phyloP scores from a whole-genome alignment of 257 asterid species.

The Solanum chaucha region DNA sequence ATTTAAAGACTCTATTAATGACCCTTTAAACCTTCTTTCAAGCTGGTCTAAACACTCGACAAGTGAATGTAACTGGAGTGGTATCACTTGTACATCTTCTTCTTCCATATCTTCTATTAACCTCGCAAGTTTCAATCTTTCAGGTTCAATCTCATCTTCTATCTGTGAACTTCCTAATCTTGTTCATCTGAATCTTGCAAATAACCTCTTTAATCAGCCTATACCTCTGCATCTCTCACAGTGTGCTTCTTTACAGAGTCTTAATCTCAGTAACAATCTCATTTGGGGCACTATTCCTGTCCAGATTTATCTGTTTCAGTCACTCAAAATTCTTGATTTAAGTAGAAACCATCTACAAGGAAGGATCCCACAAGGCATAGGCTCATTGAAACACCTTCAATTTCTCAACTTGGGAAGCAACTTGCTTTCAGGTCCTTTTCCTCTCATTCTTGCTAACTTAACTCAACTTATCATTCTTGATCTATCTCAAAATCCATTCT shows the following conservation, averaged over 20 bases:
- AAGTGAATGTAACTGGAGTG: constrained; percentile 58
- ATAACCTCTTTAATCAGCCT: constrained; percentile 59
- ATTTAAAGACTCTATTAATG: constrained; percentile 64
- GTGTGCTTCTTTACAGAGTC: constrained; percentile 41
- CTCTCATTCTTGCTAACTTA: constrained; percentile 47
- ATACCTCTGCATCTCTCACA: constrained; percentile 69
- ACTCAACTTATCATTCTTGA: constrained; percentile 63
- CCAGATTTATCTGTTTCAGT: constrained; percentile 50
- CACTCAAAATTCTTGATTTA: constrained; percentile 46
- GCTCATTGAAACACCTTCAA: constrained; percentile 37
- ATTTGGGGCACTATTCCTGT: constrained; percentile 85
- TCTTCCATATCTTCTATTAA: constrained; percentile 32
- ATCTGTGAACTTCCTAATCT: constrained; percentile 43
- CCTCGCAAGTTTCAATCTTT: constrained; percentile 66
- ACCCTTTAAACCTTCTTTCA: constrained; percentile 43
- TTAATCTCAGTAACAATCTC: constrained; percentile 67
- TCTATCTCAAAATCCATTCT: constrained; percentile 63
- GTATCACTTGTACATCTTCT: constrained; percentile 45
- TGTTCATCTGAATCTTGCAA: constrained; percentile 57
- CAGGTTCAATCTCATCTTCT: constrained; percentile 73
- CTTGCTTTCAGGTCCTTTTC: constrained; percentile 63
- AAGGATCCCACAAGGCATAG: constrained; percentile 60
- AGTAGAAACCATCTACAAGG: constrained; percentile 74
- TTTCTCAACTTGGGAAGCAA: constrained; percentile 62
- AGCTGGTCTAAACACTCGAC: constrained; percentile 38